A percentile compares a stretch with the other conserved stretches of the same genome.
phyloP scores from a whole-genome alignment of 352 stramenopile species.

The Pythium rhizo-oryzae region DNA sequence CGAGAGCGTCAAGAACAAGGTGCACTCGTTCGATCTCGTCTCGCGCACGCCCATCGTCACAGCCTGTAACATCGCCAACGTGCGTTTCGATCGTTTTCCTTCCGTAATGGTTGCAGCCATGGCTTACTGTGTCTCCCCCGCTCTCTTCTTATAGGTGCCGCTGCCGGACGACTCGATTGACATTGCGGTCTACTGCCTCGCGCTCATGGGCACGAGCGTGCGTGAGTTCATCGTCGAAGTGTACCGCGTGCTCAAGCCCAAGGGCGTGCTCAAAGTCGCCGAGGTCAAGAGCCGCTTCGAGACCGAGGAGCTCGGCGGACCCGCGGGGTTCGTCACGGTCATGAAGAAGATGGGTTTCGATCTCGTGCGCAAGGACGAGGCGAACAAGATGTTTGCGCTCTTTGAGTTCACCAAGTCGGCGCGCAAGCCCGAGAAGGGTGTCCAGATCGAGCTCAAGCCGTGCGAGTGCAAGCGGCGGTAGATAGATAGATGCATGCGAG shows the following conservation, averaged over 20 bases:
- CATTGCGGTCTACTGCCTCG: conserved; percentile 97
- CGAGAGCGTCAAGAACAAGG: conserved; percentile 85
- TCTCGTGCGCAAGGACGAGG: conserved; percentile 66
- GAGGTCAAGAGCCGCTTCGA: conserved; percentile 88
- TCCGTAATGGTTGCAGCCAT: too few species aligned
- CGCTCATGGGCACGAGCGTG: conserved; percentile 98
- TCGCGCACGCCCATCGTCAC: conserved; percentile 90
- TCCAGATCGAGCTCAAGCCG: conserved; percentile 74
- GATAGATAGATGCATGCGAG: too few species aligned
- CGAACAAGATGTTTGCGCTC: conserved; percentile 89
- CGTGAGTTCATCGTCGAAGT: conserved; percentile 97
- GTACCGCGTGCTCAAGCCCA: conserved; percentile 92
- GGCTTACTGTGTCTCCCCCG: too few species aligned
- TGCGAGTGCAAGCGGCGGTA: conserved; percentile 81
- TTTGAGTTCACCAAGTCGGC: conserved; percentile 80
- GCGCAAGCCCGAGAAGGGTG: conserved; percentile 49
- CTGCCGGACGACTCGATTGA: conserved; percentile 91
- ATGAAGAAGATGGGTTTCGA: conserved; percentile 76
- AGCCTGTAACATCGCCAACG: conserved; percentile 97
- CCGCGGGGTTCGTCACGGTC: conserved; percentile 60
- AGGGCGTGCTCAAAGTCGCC: conserved; percentile 89
- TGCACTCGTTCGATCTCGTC: conserved; percentile 99
- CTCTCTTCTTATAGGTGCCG: too few species aligned
- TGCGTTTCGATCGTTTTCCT: too few species aligned
- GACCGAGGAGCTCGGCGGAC: conserved; percentile 63